phyloP scores from a whole-genome alignment of 805 yeast genomes.

The Candida maesae region DNA sequence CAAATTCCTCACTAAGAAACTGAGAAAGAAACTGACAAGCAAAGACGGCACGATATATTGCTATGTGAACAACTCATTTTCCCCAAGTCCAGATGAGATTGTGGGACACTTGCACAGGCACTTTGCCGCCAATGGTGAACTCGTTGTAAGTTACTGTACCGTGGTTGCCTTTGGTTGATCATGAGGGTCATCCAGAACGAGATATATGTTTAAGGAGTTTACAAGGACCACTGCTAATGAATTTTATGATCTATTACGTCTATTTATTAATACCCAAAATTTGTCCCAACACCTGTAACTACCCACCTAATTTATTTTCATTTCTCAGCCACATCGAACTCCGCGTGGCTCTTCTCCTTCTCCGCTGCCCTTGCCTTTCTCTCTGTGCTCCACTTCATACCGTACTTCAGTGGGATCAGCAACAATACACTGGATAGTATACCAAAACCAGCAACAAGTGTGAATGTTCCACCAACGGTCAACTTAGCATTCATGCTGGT shows the following conservation, averaged over 20 bases:
- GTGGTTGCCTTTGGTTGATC: slow-evolving; percentile 43
- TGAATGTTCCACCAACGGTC: slow-evolving; percentile 73
- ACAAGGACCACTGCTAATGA: neutral
- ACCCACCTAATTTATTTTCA: too few species aligned
- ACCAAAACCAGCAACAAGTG: slow-evolving; percentile 59
- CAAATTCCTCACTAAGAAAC: slow-evolving; percentile 40
- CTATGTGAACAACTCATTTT: slow-evolving; percentile 43
- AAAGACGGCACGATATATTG: slow-evolving; percentile 31
- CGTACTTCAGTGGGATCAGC: slow-evolving; percentile 29
- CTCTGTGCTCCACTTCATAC: slow-evolving; percentile 27
- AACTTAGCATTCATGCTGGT: slow-evolving; percentile 53
- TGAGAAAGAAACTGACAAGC: slow-evolving; percentile 26
- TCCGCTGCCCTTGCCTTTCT: slow-evolving; percentile 16
- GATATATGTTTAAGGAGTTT: neutral
- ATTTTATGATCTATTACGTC: neutral
- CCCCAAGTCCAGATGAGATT: slow-evolving; percentile 43
- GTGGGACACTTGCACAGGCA: slow-evolving; percentile 35
- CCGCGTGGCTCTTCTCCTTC: neutral
- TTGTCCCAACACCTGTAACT: too few species aligned
- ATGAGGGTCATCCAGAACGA: neutral
- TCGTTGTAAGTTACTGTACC: slow-evolving; percentile 43
- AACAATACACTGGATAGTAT: slow-evolving; percentile 24
- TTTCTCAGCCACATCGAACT: too few species aligned
- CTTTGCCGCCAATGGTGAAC: slow-evolving; percentile 35
- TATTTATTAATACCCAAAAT: neutral